Evolutionary conservation across 169 alveolate species (phyloP).

Genomic region (Amoebophrya sp.): DNA sequence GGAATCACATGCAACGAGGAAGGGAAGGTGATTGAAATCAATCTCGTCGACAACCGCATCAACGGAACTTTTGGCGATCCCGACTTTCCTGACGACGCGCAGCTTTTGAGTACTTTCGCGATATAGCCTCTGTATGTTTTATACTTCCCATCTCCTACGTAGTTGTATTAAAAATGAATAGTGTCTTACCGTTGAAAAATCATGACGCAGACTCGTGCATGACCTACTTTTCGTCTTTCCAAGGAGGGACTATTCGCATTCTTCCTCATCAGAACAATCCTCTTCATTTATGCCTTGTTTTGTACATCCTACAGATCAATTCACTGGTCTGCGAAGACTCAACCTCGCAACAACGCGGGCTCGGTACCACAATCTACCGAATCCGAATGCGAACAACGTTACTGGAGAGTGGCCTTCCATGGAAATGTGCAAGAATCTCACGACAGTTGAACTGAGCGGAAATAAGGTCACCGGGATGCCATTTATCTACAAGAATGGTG

Average conservation of each 20-base stretch:
- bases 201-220: too few relatives aligned
- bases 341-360: background rate
- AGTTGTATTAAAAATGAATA: too few relatives aligned
- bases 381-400: background rate
- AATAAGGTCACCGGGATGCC: background rate
- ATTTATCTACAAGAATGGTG: background rate
- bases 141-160: too few relatives aligned
- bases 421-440: background rate
- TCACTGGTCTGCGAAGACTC: background rate
- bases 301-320: too few relatives aligned
- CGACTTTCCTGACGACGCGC: background rate
- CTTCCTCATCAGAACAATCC: too few relatives aligned
- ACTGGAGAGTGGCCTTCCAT: background rate
- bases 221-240: too few relatives aligned
- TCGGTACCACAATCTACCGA: background rate
- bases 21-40: background rate
- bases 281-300: too few relatives aligned
- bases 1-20: conserved; percentile 3
- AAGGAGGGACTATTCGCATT: too few relatives aligned
- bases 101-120: background rate
- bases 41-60: background rate
- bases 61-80: background rate
- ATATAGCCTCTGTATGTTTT: too few relatives aligned
- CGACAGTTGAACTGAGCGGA: background rate
- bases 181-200: too few relatives aligned